These are phyloP conservation scores for Ceratocystis huliohia DNA, from an alignment of 2,329 filamentous ascomycete genomes.

Conservation along the genomic window DNA sequence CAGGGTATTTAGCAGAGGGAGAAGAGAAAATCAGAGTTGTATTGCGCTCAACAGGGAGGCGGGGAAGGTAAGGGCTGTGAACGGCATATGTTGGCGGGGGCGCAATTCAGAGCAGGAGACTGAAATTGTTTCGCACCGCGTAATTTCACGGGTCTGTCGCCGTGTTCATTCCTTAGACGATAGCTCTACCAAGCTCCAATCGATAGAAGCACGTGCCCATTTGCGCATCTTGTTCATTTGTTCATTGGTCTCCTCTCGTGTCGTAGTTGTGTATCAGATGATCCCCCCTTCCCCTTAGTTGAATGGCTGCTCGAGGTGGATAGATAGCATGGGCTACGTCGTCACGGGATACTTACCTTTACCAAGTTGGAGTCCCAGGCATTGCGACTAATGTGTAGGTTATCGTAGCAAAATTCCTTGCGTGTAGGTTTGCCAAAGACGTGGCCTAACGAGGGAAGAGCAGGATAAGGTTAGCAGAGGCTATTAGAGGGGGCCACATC, in stretches of 20 bases:
- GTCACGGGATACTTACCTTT: slow-evolving; percentile 51
- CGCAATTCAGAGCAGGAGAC: too few species aligned
- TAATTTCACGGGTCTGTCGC: too few species aligned
- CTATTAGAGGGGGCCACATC: background rate
- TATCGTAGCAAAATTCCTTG: slow-evolving; percentile 98
- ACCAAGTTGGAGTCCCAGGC: slow-evolving; percentile 98
- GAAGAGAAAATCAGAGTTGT: background rate
- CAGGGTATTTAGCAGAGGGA: background rate
- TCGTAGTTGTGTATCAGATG: background rate
- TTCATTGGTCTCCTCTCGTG: background rate
- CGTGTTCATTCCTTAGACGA: too few species aligned
- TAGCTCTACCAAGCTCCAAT: background rate
- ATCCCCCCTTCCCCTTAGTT: background rate
- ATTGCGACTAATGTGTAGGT: slow-evolving; percentile 92
- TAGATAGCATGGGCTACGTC: too few species aligned
- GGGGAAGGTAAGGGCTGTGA: background rate
- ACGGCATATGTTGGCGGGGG: too few species aligned
- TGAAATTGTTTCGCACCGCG: too few species aligned
- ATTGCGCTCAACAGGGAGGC: background rate
- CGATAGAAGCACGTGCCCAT: background rate
- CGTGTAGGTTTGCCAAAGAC: slow-evolving; percentile 92
- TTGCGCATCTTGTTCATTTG: background rate
- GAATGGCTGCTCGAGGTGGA: background rate
- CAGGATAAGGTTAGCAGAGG: slow-evolving; percentile 24
- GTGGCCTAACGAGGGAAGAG: slow-evolving; percentile 53